Base-by-base conservation (phyloP, 2,329 filamentous ascomycete genomes). In the Xylariales sp. region DNA sequence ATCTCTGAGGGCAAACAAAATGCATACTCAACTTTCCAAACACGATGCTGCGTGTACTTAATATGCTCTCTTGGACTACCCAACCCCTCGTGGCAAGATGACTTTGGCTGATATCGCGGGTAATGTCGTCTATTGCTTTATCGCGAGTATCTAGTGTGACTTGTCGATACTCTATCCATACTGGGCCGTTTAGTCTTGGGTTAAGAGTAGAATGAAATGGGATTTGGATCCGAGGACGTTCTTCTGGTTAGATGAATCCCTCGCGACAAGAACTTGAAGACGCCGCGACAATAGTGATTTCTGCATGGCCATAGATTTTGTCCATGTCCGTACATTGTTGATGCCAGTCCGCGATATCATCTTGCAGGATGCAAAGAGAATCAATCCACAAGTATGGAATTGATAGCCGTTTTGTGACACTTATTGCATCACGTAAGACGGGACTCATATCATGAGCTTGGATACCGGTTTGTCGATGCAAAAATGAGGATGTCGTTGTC, bases 231-330 rank as follows among this genome's bases (percentile, higher is more conserved):
- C 10, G 24, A 28, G 21, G 3, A 5, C 5, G 14, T 18, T 16
- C 22, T 8, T 8, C n/a, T n/a, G 4, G 24, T 14, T 19, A 3
- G 4, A 38, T 6, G 15, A 38, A 38, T 9, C 35, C 24, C 3
- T 38, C 35, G 8, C 24, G 4, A 29, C 35, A 38, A 38, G 24
- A 38, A 5, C 11, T 19, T 22, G 35, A 38, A 19, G 35, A 18
- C 28, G 35, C 21, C 5, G 35, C 35, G 10, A 29, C 14, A 11
- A 38, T 38, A 6, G 35, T 29, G 35, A 38, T 14, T n/a, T 38
- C 35, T 8, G 35, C 35, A n/a, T 38, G 35, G 22, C 35, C 35
- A 19, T 38, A 38, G 15, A 38, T 29, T 18, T 38, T 38, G 24
- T 38, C 35, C 35, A 38, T 38, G 0, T 38, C 35, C 4, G 10